Evolutionary conservation across 2,329 filamentous ascomycete species (phyloP), one percentile per base, ranked within the genome.

Genomic region (Epichloe sibirici): DNA sequence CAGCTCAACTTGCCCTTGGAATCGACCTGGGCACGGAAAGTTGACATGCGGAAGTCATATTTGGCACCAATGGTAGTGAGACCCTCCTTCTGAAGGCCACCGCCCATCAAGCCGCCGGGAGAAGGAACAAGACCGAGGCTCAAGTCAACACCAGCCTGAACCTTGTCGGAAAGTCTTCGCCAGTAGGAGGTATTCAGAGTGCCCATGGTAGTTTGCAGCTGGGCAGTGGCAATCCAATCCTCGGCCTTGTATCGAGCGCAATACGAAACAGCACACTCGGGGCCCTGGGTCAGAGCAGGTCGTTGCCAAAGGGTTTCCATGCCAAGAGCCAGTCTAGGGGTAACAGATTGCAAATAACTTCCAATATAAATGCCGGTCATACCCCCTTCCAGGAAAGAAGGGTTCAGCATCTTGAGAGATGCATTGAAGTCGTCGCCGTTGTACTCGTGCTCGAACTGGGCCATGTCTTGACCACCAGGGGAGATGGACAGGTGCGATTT

Each of bases 31-130:
- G 91, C 93, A 59, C 91, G 84, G 83, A 96, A 95, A 49, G 89
- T 93, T 52, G 88, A 93, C 74, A 90, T 88, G 66, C 88, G 82
- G 82, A 98, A 98, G 69, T 96, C 91, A 73, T 98, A 98, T 74
- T 98, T 98, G 67, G 90, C 88, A 64, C 91, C 93, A 63, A 97
- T 79, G 51, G 90, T 89, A 51, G 94, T 90, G 56, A 88, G 79
- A 52, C 93, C 93, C 70, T 98, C 90, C 71, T 90, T 91, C 69
- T 84, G 81, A 51, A 84, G 68, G 46, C 82, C 82, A 55, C 78
- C 82, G 63, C 88, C 88, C 82, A 93, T 90, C 71, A 88, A 73
- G 57, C 81, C 79, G 50, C 79, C 81, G 50, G 75, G 72, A 52
- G 80, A 76, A 31, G 80, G 76, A 35, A 82, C 82, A 60, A 95